phyloP scores from a whole-genome alignment of 352 stramenopile genomes.

The Phytophthora foliorum region DNA sequence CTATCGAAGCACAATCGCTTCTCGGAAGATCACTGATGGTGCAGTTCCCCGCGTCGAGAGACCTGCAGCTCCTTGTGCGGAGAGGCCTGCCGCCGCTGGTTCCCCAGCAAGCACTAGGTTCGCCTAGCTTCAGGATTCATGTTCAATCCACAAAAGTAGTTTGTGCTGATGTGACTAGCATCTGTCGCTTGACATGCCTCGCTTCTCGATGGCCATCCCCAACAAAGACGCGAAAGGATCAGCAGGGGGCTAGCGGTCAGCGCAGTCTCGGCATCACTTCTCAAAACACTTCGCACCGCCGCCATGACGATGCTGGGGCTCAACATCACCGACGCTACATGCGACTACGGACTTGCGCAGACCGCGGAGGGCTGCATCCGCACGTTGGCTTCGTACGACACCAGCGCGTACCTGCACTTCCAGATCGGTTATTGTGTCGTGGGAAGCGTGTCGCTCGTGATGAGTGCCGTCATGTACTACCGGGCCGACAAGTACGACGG shows the following conservation, averaged over 20 bases:
- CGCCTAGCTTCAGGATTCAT: too few species aligned
- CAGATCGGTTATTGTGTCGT: slow-evolving; percentile 58
- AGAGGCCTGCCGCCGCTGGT: too few species aligned
- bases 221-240: slow-evolving; percentile 23
- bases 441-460: slow-evolving; percentile 40
- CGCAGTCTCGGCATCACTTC: slow-evolving; percentile 13
- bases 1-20: too few species aligned
- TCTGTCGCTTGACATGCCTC: slow-evolving; percentile 20
- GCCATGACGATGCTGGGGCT: slow-evolving; percentile 28
- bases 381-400: slow-evolving; percentile 51
- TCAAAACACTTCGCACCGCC: slow-evolving; percentile 6
- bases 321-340: slow-evolving; percentile 60
- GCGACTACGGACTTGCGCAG: slow-evolving; percentile 60
- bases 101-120: too few species aligned
- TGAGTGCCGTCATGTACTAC: slow-evolving; percentile 60
- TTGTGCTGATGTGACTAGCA: slow-evolving; percentile 20
- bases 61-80: too few species aligned
- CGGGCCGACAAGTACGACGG: slow-evolving; percentile 44
- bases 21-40: too few species aligned
- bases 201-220: background rate
- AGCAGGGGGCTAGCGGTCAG: slow-evolving; percentile 16
- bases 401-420: slow-evolving; percentile 40
- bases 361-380: slow-evolving; percentile 46
- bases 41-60: too few species aligned
- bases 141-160: too few species aligned